Conservation (phyloP, 257 asterid genomes). For the Solanum pennellii region DNA sequence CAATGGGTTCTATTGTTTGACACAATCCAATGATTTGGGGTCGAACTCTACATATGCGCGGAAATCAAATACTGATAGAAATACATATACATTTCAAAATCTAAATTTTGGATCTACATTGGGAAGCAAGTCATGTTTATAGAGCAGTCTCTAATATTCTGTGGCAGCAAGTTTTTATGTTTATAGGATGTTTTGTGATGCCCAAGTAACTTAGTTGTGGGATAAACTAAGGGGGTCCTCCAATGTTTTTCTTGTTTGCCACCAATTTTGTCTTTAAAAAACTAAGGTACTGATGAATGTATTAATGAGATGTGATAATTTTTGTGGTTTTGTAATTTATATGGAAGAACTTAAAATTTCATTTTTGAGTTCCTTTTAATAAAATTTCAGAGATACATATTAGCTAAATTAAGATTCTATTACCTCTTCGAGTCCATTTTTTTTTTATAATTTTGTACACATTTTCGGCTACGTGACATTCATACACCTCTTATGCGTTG, state of each 20-base stretch:
- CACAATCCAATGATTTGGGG: background rate
- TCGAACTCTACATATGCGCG: background rate
- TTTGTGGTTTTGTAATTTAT: background rate
- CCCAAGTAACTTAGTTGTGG: background rate
- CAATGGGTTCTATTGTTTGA: background rate
- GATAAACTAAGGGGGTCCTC: background rate
- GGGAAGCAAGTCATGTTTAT: background rate
- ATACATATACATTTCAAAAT: background rate
- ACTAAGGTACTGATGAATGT: background rate
- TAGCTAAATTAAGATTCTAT: no score
- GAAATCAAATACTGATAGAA: background rate
- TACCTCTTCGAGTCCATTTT: rapidly evolving
- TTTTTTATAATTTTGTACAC: no score
- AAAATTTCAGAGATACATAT: no score
- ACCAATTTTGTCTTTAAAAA: background rate
- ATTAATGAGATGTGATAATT: background rate
- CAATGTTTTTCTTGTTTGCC: background rate
- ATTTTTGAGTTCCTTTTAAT: background rate
- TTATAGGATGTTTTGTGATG: background rate
- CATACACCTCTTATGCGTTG: background rate
- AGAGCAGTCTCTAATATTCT: background rate
- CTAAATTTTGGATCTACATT: background rate
- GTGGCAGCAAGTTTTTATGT: background rate
- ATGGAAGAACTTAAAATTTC: background rate
- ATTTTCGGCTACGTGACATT: background rate